Base-by-base conservation (phyloP, 2,329 filamentous ascomycete species). In the Huntiella abstrusa region DNA sequence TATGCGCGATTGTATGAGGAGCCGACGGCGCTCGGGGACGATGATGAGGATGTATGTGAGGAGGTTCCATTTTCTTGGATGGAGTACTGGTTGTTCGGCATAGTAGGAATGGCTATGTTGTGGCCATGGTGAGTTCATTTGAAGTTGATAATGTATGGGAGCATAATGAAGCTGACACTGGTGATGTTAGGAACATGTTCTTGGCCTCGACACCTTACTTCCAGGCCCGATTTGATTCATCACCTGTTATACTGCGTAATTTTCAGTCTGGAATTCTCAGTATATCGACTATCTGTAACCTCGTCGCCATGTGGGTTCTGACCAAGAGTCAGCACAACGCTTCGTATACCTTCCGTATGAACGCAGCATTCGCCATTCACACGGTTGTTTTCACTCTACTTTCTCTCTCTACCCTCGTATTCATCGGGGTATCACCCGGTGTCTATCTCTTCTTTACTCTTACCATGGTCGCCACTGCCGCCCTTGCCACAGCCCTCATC, bases 181-280 rank as follows among this genome's bases (percentile, higher is more conserved):
- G 16, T 43, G 6, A 22, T n/a, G 5, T 12, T 53, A 88, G 85
- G 85, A 96, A 96, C 66, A 95, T 95, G 88, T 95, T 96, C 61
- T 75, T 96, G 54, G 88, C 91, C 40, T 86, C 88, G 6, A 84
- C 85, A 1, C 85, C 88, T 4, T 96, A 96, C 67, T 95, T 96
- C 64, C 77, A 87, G 56, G 70, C 68, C 43, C 84, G 88, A 54
- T 93, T 96, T 61, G 65, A 71, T 40, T 68, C 70, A 50, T 75
- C 79, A 58, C 64, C 74, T 46, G 82, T 76, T 69, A 78, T 92
- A 48, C 69, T 79, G 33, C 69, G 75, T 52, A 83, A 86, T 65
- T 96, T 93, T 64, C 88, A 95, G 60, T 81, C 88, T 8, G 78
- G 83, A 49, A 88, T 96, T 58, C 72, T 92, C 49, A 83, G 85